Evolutionary conservation across 306 rosid genomes (phyloP).

Genomic region (Vigna nakashimae): DNA sequence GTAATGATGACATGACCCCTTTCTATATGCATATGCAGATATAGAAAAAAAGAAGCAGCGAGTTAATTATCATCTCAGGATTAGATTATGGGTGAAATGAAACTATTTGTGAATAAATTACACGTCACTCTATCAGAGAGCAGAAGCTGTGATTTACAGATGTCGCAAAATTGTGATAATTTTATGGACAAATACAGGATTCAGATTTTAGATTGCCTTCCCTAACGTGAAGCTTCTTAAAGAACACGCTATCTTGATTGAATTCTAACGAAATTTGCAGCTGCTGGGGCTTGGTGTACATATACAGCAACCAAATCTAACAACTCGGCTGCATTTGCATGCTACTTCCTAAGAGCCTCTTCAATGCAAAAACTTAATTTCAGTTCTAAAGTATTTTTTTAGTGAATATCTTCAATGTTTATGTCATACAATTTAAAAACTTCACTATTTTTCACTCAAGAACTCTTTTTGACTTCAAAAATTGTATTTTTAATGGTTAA

Average conservation of each 20-base stretch:
- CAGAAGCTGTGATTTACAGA: conserved; percentile 2
- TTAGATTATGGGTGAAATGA: conserved; percentile 22
- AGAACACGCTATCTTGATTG: conserved; percentile 11
- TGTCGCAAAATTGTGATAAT: conserved; percentile 10
- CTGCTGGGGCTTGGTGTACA: background rate
- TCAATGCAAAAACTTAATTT: background rate
- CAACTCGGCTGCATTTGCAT: background rate
- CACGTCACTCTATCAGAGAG: background rate
- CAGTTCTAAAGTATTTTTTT: background rate
- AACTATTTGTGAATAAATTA: background rate
- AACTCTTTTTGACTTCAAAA: background rate
- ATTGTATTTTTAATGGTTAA: background rate
- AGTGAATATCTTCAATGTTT: background rate
- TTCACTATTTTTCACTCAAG: background rate
- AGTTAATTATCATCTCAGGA: conserved; percentile 8
- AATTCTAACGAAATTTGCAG: conserved; percentile 15
- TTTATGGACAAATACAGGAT: background rate
- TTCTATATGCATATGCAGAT: conserved; percentile 24
- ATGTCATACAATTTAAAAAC: background rate
- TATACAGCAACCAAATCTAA: conserved; percentile 26
- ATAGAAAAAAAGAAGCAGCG: background rate
- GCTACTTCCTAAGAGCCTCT: conserved; percentile 12
- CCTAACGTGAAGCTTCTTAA: conserved; percentile 28
- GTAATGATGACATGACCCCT: background rate
- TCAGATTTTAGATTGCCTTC: background rate